phyloP scores from a whole-genome alignment of 2,329 filamentous ascomycete genomes.

The Graphiopsis chlorocephala region DNA sequence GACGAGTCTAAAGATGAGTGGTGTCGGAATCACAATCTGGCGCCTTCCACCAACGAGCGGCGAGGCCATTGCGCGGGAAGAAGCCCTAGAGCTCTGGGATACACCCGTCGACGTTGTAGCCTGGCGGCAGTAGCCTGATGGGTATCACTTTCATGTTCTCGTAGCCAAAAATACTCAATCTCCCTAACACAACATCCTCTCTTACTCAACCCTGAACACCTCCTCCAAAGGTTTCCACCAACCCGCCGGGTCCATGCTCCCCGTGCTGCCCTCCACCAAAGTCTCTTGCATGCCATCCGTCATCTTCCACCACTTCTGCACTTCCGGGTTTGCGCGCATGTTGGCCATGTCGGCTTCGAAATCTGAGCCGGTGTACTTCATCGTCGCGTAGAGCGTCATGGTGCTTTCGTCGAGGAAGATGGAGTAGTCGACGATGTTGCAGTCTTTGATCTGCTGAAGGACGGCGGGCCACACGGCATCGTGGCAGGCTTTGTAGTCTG shows the following conservation, averaged over 20 bases:
- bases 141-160: not conserved
- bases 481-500: constrained; percentile 72
- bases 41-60: constrained; percentile 32
- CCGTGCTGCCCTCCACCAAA: constrained; percentile 58
- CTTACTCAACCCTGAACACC: constrained; percentile 60
- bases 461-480: constrained; percentile 76
- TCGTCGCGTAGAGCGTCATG: constrained; percentile 67
- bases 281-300: constrained; percentile 70
- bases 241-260: constrained; percentile 53
- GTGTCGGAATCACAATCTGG: constrained; percentile 39
- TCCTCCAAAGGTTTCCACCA: constrained; percentile 71
- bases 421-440: constrained; percentile 73
- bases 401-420: constrained; percentile 65
- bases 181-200: not conserved
- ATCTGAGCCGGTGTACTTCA: constrained; percentile 75
- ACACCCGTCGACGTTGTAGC: constrained; percentile 35
- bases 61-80: constrained; percentile 28
- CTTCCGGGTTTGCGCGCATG: constrained; percentile 70
- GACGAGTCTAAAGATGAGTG: constrained; percentile 39
- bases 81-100: constrained; percentile 36
- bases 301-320: constrained; percentile 78
- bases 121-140: constrained; percentile 33
- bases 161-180: not conserved
- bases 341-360: constrained; percentile 72
- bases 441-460: constrained; percentile 69